phyloP scores from a whole-genome alignment of 345 rosid genomes.

The Lagerstroemia speciosa region DNA sequence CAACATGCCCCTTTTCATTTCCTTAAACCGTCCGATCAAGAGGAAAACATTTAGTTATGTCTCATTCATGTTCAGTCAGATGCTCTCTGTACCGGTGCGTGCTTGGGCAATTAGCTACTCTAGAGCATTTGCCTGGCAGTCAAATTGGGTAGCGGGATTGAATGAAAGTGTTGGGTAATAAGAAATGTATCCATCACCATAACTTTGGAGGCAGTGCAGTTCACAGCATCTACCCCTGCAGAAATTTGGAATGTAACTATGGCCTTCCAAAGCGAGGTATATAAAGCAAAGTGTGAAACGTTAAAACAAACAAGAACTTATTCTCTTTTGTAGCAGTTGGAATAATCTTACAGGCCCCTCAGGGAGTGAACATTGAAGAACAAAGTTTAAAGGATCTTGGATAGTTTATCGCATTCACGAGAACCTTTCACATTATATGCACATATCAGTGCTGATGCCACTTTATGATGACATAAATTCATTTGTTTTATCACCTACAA shows the following conservation, averaged over 20 bases:
- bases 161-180: neutral
- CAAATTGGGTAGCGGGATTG: neutral
- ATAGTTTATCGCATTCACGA: neutral
- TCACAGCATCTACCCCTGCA: neutral
- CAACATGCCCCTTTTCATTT: neutral
- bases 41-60: neutral
- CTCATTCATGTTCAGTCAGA: neutral
- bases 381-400: neutral
- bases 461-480: neutral
- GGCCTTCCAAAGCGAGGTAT: neutral
- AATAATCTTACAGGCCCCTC: neutral
- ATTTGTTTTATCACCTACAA: neutral
- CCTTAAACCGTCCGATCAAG: neutral
- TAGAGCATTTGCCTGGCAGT: neutral
- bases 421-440: neutral
- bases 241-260: neutral
- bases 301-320: neutral
- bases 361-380: neutral
- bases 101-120: neutral
- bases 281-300: neutral
- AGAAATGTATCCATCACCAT: no score
- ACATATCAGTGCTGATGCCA: neutral
- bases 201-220: no score
- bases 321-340: neutral
- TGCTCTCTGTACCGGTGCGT: neutral